A percentile compares a stretch with the other conserved stretches of the same genome.
Conservation (phyloP, 768 basidiomycete species). For the Lyophyllum decastes region DNA sequence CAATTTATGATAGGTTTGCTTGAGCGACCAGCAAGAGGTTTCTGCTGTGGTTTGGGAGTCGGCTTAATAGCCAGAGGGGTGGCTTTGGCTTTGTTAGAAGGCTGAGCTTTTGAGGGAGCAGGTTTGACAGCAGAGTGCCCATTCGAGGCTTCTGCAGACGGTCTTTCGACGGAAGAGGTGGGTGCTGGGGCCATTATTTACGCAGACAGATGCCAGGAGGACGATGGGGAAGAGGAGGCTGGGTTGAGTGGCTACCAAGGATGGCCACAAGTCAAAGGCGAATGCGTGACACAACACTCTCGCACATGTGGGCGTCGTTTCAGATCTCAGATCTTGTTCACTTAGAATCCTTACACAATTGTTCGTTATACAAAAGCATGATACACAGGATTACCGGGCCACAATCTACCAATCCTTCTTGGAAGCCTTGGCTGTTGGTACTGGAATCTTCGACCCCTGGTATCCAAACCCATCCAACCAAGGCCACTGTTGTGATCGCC, state of each 20-base stretch:
- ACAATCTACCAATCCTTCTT: slow-evolving; percentile 70
- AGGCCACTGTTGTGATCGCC: slow-evolving; percentile 80
- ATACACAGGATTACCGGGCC: neutral
- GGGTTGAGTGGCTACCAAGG: neutral
- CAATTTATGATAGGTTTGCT: slow-evolving; percentile 89
- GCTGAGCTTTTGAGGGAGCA: slow-evolving; percentile 24
- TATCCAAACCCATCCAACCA: slow-evolving; percentile 98
- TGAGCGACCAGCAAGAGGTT: slow-evolving; percentile 67
- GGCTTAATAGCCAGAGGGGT: slow-evolving; percentile 15
- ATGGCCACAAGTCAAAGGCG: neutral
- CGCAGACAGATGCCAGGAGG: neutral
- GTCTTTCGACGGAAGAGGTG: slow-evolving; percentile 2
- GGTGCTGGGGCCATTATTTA: slow-evolving; percentile 9
- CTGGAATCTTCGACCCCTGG: slow-evolving; percentile 73
- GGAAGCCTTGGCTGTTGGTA: slow-evolving; percentile 36
- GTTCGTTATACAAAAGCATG: neutral
- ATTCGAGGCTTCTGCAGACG: slow-evolving; percentile 13
- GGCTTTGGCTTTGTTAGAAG: slow-evolving; percentile 15
- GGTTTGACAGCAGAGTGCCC: slow-evolving; percentile 16
- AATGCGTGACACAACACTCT: neutral
- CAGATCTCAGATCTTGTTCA: neutral
- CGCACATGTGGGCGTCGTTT: neutral
- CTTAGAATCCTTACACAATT: neutral
- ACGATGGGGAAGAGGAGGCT: neutral
- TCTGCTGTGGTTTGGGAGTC: slow-evolving; percentile 42